Evolutionary conservation across 129 eudicot species (phyloP).

Genomic region (Erigeron canadensis): DNA sequence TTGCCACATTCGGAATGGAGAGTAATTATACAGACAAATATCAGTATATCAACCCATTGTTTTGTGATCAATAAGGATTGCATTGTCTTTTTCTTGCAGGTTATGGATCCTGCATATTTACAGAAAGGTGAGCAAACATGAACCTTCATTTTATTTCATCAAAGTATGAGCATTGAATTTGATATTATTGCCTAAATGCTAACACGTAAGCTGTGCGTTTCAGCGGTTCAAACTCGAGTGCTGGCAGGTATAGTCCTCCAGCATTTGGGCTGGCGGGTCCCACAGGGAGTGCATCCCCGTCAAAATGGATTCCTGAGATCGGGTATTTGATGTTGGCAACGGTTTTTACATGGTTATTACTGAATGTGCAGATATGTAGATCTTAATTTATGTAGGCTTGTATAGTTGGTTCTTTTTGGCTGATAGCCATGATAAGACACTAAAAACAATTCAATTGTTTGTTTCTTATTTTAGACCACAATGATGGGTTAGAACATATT

Average conservation of each 20-base stretch:
- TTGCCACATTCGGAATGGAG: background rate
- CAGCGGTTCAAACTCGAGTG: conserved; percentile 54
- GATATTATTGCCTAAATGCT: conserved; percentile 5
- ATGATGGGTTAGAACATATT: background rate
- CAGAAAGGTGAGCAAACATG: conserved; percentile 62
- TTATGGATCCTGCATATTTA: conserved; percentile 78
- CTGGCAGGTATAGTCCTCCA: conserved; percentile 37
- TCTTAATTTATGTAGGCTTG: conserved; percentile 16
- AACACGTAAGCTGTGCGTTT: conserved; percentile 15
- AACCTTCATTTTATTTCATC: background rate
- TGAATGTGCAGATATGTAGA: conserved; percentile 21
- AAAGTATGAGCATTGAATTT: background rate
- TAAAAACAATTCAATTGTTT: conserved; percentile 24
- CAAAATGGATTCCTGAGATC: conserved; percentile 23
- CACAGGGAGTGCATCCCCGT: conserved; percentile 32
- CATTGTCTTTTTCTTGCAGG: conserved; percentile 44
- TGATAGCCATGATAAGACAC: conserved; percentile 6
- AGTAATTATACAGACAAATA: background rate
- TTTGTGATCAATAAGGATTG: background rate
- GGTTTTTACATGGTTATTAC: conserved; percentile 19
- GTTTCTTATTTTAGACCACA: background rate
- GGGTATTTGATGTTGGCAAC: conserved; percentile 33
- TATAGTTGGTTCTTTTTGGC: conserved; percentile 28
- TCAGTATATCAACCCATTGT: background rate
- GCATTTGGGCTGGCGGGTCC: conserved; percentile 67